Evolutionary conservation across 768 basidiomycete species (phyloP), one percentile per base, ranked within the genome.

Genomic region (Trametes cubensis): DNA sequence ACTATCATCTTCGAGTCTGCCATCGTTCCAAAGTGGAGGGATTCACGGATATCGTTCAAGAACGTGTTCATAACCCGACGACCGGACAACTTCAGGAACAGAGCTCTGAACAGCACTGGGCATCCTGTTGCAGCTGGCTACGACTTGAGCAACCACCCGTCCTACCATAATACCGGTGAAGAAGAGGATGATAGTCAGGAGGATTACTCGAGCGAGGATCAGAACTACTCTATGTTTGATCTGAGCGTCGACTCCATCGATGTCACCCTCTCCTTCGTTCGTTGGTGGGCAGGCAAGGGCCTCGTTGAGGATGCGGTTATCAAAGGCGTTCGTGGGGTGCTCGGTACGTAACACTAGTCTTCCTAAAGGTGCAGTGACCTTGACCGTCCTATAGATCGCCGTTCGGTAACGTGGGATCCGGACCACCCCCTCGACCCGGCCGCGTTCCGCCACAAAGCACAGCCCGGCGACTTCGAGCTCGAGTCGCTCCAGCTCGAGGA

Each of bases 21-120:
- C 30, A 95, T 98, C 68, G 95, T 98, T 11, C 96, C 97, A 3
- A 95, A 94, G 73, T 97, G 95, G 94, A 92, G 94, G 64, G 93
- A 95, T 69, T 95, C 94, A 11, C 88, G 90, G 15, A 89, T 99
- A 56, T 95, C 95, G 0, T 96, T 99, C 83, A 94, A 94, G 73
- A 97, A 98, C 67, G 95, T 98, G 46, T 98, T 92, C 69, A 81
- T 99, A 48, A 95, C 94, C 23, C 87, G 94, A 11, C 83, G 94
- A 6, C 90, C 92, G 2, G 60, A 66, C 52, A 63, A 63, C 39
- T 49, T 60, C 14, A 57, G 53, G 50, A 56, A 55, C 18, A 60
- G 61, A 38, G 48, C 58, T 18, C 38, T 64, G 20, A 23, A 20
- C 28, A 41, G 53, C 20, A 67, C 74, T 17, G 83, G 75, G 30